Conservation (phyloP, 176 grass and related monocot genomes). For the Carex cristatella region DNA sequence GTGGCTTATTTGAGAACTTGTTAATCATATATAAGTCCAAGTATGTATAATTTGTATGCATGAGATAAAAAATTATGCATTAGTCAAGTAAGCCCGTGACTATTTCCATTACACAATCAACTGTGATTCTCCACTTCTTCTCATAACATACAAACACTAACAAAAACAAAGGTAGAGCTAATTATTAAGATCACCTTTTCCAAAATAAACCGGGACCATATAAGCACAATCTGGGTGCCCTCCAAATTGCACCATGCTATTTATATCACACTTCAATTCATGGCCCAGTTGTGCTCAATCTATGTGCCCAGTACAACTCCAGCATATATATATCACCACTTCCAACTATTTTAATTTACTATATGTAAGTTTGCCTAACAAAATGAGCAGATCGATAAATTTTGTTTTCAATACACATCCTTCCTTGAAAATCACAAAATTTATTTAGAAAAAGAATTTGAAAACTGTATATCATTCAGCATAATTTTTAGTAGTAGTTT, state of each 20-base stretch:
- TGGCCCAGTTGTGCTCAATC: not conserved
- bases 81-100: conserved; percentile 1
- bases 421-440: not conserved
- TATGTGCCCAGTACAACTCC: not conserved
- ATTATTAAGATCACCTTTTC: not conserved
- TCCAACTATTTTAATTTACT: not conserved
- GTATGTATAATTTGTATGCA: not conserved
- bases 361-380: not conserved
- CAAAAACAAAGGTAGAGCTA: not conserved
- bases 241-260: conserved; percentile 17
- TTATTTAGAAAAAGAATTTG: not conserved
- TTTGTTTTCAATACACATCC: not conserved
- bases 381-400: not conserved
- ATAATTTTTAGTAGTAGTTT: not conserved
- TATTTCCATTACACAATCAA: conserved; percentile 6
- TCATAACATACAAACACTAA: not conserved
- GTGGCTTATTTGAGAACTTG: not conserved
- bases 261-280: conserved; percentile 13
- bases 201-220: not conserved
- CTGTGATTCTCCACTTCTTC: not conserved
- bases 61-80: not conserved
- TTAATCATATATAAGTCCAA: not conserved
- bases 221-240: not conserved
- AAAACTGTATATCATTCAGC: not conserved
- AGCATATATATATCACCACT: not conserved